Evolutionary conservation across 176 grass and related monocot genomes (phyloP), one percentile per base, ranked within the genome.

Genomic region (Luzula sylvatica): DNA sequence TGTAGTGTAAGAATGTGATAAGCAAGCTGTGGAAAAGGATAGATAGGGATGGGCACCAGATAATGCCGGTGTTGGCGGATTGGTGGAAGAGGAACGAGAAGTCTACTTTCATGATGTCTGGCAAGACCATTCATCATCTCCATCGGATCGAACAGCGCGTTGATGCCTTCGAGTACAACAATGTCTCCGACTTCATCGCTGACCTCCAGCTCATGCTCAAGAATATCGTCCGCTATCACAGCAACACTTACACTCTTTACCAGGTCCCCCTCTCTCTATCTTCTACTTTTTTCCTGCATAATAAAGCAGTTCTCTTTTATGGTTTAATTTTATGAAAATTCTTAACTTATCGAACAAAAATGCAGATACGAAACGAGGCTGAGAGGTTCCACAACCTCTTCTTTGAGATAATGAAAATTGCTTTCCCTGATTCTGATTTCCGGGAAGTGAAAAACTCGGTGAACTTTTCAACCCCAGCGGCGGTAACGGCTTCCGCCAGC

Each of bases 1-100:
- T 74, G 72, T 49, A 98, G 93, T 98, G 93, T 59, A 98, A 98
- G 86, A 87, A 98, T 80, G 93, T 98, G 8, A 90, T 90, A 67
- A 98, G 78, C 86, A 90, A 98, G 72, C 78, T 98, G 45, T 87
- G 87, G 75, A 90, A 79, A 58, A 83, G 81, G 70, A 90, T 98
- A 15, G 72, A 90, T 27, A 90, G 86, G 75, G 93, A 98, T 42
- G 93, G 93, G 11, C 66, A 83, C 42, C 75, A 98, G 71, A 75
- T 87, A 12, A 75, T 98, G 62, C 93, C 93, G 15, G 65, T 83
- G 38, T 80, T 98, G 73, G 79, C 78, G 49, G 80, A 83, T 55
- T 90, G 86, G 86, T 90, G 93, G 93, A 75, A 71, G 51, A 81
- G 75, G 71, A 90, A 98, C 57, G 78, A 83, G 50, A 87, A 82